phyloP scores from a whole-genome alignment of 1,284 basidiomycete genomes.

The Pseudozyma pruni region DNA sequence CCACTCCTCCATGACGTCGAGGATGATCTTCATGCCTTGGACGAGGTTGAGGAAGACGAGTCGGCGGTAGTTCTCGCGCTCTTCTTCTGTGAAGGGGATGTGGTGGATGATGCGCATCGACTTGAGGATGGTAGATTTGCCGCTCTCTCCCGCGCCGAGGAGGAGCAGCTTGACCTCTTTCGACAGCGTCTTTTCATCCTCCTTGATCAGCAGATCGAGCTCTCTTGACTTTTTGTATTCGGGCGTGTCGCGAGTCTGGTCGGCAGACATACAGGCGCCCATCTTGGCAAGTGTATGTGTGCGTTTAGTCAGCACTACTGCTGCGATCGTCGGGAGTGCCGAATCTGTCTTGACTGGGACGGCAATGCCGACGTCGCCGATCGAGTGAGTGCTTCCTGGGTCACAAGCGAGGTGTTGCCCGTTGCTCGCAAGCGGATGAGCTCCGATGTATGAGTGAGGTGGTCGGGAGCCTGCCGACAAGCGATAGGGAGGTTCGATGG shows the following conservation, averaged over 20 bases:
- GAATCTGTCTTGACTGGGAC: too few relatives aligned
- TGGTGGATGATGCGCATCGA: conserved; percentile 90
- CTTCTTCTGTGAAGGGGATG: conserved; percentile 78
- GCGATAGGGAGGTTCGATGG: too few relatives aligned
- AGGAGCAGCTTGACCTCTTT: conserved; percentile 72
- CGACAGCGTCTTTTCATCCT: conserved; percentile 54
- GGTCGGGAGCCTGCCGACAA: too few relatives aligned
- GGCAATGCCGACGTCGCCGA: too few relatives aligned
- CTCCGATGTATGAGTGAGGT: too few relatives aligned
- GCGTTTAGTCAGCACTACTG: too few relatives aligned
- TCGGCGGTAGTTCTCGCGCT: conserved; percentile 79
- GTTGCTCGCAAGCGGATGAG: too few relatives aligned
- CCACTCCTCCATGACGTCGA: conserved; percentile 90
- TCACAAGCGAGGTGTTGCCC: too few relatives aligned
- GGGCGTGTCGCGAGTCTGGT: conserved; percentile 31
- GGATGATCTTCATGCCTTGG: conserved; percentile 80
- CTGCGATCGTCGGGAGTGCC: too few relatives aligned
- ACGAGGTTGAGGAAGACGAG: conserved; percentile 91
- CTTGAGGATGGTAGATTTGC: conserved; percentile 92
- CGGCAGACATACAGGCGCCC: conserved; percentile 50
- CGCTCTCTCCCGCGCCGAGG: conserved; percentile 90
- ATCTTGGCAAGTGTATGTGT: conserved; percentile 13
- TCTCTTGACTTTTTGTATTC: conserved; percentile 40
- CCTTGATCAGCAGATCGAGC: conserved; percentile 52
- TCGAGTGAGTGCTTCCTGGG: too few relatives aligned